These are phyloP conservation scores for Ilyonectria mors-panacis DNA, from an alignment of 2,329 filamentous ascomycete genomes.

Conservation along the genomic window DNA sequence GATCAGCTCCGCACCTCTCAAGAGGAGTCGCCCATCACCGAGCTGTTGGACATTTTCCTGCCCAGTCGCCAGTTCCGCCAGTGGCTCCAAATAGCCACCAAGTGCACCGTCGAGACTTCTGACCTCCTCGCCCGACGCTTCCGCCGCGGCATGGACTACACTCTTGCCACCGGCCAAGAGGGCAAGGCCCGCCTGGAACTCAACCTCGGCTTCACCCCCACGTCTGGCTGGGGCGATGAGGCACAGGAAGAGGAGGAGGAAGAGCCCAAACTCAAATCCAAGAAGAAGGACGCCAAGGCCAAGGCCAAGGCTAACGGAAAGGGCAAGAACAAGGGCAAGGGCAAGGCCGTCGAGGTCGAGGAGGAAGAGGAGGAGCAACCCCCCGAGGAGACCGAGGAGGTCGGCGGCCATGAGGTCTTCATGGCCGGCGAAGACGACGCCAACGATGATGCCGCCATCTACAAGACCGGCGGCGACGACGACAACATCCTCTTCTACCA, in stretches of 20 bases:
- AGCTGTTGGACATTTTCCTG: slow-evolving; percentile 85
- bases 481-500: slow-evolving; percentile 77
- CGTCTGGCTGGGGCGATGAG: slow-evolving; percentile 85
- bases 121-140: slow-evolving; percentile 90
- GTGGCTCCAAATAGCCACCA: slow-evolving; percentile 89
- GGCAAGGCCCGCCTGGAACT: slow-evolving; percentile 86
- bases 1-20: slow-evolving; percentile 54
- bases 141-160: slow-evolving; percentile 90
- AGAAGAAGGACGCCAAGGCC: slow-evolving; percentile 51
- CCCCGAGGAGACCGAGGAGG: slow-evolving; percentile 64
- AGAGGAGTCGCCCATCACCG: slow-evolving; percentile 75
- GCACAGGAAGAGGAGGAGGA: slow-evolving; percentile 64
- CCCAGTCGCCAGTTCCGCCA: slow-evolving; percentile 89
- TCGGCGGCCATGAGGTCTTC: slow-evolving; percentile 89
- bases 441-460: slow-evolving; percentile 86
- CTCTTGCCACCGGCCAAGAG: slow-evolving; percentile 88
- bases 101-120: slow-evolving; percentile 79
- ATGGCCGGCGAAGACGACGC: slow-evolving; percentile 89
- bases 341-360: slow-evolving; percentile 30
- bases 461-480: slow-evolving; percentile 84
- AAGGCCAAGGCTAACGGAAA: slow-evolving; percentile 49
- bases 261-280: slow-evolving; percentile 49
- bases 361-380: slow-evolving; percentile 44
- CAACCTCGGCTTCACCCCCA: slow-evolving; percentile 89
- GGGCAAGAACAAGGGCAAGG: slow-evolving; percentile 50